A percentile compares a stretch with the other conserved stretches of the same genome.
These are phyloP conservation scores for Centaurea solstitialis DNA, from an alignment of 129 eudicot species.

Conservation along the genomic window DNA sequence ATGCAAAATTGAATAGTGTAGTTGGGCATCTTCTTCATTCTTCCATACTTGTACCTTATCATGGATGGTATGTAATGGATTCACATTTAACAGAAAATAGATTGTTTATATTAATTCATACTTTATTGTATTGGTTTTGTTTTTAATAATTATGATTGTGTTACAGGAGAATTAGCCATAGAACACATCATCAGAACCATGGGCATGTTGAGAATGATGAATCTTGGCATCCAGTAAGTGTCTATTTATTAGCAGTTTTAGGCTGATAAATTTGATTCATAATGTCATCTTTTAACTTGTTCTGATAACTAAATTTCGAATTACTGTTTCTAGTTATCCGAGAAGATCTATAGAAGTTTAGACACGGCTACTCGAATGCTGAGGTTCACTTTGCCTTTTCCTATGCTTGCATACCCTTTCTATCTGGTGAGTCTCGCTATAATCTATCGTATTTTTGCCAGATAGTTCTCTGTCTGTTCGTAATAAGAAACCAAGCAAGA, in stretches of 20 bases:
- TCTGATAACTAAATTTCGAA: not conserved
- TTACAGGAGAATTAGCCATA: constrained; percentile 55
- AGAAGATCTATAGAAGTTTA: constrained; percentile 65
- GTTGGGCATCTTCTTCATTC: constrained; percentile 94
- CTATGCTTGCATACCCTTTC: constrained; percentile 93
- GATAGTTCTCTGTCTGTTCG: not conserved
- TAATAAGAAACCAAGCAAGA: not conserved
- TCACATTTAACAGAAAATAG: not conserved
- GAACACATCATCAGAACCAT: constrained; percentile 48
- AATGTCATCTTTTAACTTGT: not conserved
- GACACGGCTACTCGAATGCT: constrained; percentile 47
- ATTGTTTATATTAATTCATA: not conserved
- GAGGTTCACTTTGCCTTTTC: constrained; percentile 89
- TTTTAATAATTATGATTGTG: not conserved
- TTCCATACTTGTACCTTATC: constrained; percentile 93
- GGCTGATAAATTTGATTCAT: not conserved
- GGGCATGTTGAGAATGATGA: constrained; percentile 43
- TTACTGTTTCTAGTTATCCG: constrained; percentile 54
- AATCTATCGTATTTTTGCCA: not conserved
- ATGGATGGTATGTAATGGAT: constrained; percentile 75
- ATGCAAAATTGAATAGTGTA: constrained; percentile 76
- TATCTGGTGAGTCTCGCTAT: constrained; percentile 67
- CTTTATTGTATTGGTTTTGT: not conserved
- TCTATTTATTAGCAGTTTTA: not conserved
- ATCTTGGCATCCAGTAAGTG: constrained; percentile 45